phyloP scores from a whole-genome alignment of 2,329 filamentous ascomycete genomes.

The Lasiodiplodia theobromae region DNA sequence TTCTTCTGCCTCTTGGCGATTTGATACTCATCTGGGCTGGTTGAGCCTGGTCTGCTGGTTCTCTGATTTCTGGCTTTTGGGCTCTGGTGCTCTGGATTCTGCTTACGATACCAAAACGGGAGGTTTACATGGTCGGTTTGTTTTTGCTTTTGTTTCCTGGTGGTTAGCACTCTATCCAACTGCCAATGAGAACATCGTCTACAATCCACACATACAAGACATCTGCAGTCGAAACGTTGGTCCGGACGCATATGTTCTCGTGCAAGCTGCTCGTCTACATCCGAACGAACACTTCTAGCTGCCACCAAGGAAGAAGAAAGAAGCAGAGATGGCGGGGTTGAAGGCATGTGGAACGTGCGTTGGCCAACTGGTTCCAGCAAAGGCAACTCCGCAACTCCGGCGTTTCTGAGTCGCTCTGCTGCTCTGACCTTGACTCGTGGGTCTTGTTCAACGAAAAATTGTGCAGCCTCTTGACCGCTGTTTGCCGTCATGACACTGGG shows the following conservation, averaged over 20 bases:
- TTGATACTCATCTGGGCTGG: too few relatives aligned
- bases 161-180: background rate
- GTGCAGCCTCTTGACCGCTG: background rate
- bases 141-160: background rate
- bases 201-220: background rate
- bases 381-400: conserved; percentile 10
- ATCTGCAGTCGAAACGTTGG: background rate
- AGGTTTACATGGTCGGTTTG: too few relatives aligned
- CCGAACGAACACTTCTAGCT: background rate
- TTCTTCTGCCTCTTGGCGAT: too few relatives aligned
- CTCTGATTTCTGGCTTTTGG: too few relatives aligned
- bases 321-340: background rate
- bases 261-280: background rate
- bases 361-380: background rate
- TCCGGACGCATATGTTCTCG: background rate
- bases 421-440: background rate
- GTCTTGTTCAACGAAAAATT: background rate
- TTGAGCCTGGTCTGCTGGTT: too few relatives aligned
- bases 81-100: too few relatives aligned
- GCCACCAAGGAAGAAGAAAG: background rate
- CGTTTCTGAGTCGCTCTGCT: background rate
- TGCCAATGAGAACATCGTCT: background rate
- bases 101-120: too few relatives aligned
- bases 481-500: background rate
- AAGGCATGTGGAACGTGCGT: background rate